A percentile compares a stretch with the other conserved stretches of the same genome.
phyloP scores from a whole-genome alignment of 1,139 yeast species.

The Meyerozyma smithsonii region DNA sequence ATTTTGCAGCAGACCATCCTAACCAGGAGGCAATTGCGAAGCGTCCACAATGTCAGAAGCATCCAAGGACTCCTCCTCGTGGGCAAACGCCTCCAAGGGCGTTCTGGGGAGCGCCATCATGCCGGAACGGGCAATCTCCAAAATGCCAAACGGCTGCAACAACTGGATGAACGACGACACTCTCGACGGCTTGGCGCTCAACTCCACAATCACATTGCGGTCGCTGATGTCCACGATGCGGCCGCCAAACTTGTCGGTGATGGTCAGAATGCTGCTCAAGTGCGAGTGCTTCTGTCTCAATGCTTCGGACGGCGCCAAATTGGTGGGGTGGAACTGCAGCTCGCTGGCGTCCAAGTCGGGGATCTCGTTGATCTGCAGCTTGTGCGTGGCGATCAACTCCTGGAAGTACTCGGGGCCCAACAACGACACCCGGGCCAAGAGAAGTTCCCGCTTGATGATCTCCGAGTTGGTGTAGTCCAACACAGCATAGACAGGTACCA shows the following conservation, averaged over 20 bases:
- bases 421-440: conserved; percentile 85
- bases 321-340: conserved; percentile 76
- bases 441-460: conserved; percentile 83
- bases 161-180: conserved; percentile 81
- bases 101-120: conserved; percentile 99
- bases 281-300: conserved; percentile 91
- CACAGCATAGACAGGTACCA: conserved; percentile 97
- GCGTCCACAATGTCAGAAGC: conserved; percentile 75
- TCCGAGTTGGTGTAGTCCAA: conserved; percentile 89
- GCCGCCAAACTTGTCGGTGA: conserved; percentile 88
- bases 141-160: conserved; percentile 90
- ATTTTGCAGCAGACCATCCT: too few relatives aligned
- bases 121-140: conserved; percentile 96
- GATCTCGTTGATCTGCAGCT: conserved; percentile 40
- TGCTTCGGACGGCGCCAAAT: conserved; percentile 86
- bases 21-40: conserved; percentile 93
- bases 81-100: conserved; percentile 55
- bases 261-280: conserved; percentile 74
- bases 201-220: conserved; percentile 89
- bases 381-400: conserved; percentile 87
- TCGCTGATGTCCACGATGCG: conserved; percentile 88
- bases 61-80: conserved; percentile 45
- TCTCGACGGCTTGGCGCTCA: conserved; percentile 90
- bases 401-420: conserved; percentile 97
- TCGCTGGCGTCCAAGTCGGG: conserved; percentile 50